Percentiles rank a stretch among this genome's conserved stretches.
Conservation (phyloP, 441 rosid genomes). For the Mallotus japonicus region DNA sequence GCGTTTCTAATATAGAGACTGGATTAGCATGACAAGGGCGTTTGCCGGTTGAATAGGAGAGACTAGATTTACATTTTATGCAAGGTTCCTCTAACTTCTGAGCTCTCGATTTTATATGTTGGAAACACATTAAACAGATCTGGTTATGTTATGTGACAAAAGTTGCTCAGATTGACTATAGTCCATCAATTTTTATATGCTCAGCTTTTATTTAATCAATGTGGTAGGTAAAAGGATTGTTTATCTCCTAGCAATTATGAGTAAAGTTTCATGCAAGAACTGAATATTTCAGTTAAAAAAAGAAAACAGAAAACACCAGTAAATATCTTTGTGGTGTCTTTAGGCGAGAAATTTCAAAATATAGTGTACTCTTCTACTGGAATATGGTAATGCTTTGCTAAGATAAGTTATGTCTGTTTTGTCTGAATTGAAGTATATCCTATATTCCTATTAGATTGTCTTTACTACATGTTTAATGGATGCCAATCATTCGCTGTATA, state of each 20-base stretch:
- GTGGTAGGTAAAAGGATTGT: conserved; percentile 10
- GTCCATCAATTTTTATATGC: conserved; percentile 4
- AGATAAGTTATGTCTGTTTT: background rate
- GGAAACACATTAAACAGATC: background rate
- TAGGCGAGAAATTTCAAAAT: background rate
- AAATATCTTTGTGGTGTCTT: background rate
- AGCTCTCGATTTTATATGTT: background rate
- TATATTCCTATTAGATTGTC: background rate
- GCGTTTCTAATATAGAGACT: background rate
- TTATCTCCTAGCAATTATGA: background rate
- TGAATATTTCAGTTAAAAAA: background rate
- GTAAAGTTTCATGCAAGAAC: background rate
- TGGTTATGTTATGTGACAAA: background rate
- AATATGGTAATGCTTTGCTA: background rate
- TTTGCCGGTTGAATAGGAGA: background rate
- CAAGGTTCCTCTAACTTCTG: background rate
- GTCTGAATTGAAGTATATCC: background rate
- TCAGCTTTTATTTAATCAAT: conserved; percentile 18
- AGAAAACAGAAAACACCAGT: background rate
- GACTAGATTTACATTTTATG: background rate
- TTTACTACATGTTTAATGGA: background rate
- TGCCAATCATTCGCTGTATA: background rate
- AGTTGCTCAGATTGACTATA: no score
- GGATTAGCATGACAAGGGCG: background rate
- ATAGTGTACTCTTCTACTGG: background rate